Conservation (phyloP, 805 yeast genomes). For the Candida nonsorbophila region DNA sequence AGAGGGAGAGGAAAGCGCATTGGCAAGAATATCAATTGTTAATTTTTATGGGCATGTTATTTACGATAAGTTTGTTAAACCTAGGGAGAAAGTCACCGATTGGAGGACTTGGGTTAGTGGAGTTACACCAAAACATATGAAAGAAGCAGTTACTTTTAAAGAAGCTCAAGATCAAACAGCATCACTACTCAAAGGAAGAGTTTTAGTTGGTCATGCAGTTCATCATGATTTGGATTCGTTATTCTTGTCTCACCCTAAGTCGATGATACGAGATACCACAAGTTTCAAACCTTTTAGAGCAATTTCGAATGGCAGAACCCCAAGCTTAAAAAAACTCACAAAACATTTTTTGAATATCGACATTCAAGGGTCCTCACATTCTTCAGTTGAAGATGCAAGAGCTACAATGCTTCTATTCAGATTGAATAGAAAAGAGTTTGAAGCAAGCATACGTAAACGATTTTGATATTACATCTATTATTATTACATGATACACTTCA, state of each 20-base stretch:
- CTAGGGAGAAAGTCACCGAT: slow-evolving; percentile 71
- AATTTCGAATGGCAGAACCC: slow-evolving; percentile 62
- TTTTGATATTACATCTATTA: slow-evolving; percentile 1
- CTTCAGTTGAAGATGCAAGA: slow-evolving; percentile 86
- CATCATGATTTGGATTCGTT: slow-evolving; percentile 72
- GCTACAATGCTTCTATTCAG: slow-evolving; percentile 82
- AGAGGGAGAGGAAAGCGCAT: slow-evolving; percentile 61
- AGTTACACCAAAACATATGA: slow-evolving; percentile 64
- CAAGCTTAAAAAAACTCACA: slow-evolving; percentile 63
- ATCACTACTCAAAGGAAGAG: slow-evolving; percentile 46
- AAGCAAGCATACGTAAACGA: slow-evolving; percentile 13
- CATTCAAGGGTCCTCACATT: slow-evolving; percentile 73
- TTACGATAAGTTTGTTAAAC: slow-evolving; percentile 71
- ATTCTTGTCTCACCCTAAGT: slow-evolving; percentile 60
- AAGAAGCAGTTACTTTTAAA: slow-evolving; percentile 57
- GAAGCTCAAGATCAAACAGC: slow-evolving; percentile 59
- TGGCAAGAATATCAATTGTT: slow-evolving; percentile 85
- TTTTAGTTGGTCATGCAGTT: slow-evolving; percentile 82
- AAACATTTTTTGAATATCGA: slow-evolving; percentile 50
- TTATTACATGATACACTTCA: slow-evolving; percentile 6
- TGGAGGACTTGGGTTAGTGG: slow-evolving; percentile 96
- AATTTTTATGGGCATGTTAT: slow-evolving; percentile 72
- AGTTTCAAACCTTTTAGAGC: slow-evolving; percentile 52
- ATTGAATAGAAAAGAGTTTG: slow-evolving; percentile 57
- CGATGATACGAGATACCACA: slow-evolving; percentile 70